Percentiles rank a stretch among this genome's conserved stretches.
Evolutionary conservation across 2,329 filamentous ascomycete species (phyloP).

Genomic region (Monilinia vaccinii-corymbosi): DNA sequence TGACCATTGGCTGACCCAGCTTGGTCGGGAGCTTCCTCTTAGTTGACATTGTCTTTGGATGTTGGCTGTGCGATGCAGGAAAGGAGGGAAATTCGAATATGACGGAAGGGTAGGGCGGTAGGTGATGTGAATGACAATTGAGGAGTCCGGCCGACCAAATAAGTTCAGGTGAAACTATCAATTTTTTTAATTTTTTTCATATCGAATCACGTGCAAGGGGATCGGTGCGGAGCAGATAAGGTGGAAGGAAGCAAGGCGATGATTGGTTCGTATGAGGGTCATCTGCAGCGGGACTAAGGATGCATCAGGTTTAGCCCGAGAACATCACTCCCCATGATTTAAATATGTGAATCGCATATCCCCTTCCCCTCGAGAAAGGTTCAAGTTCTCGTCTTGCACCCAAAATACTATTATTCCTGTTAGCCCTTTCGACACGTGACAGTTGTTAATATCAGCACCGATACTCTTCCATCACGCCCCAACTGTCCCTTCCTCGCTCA

Average conservation of each 20-base stretch:
- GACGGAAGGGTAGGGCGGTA: neutral
- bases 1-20: conserved; percentile 47
- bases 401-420: no score
- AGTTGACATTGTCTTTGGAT: conserved; percentile 40
- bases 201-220: no score
- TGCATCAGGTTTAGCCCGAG: conserved; percentile 1
- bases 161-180: no score
- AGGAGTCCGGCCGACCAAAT: no score
- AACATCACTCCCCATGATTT: conserved; percentile 3
- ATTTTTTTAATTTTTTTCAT: no score
- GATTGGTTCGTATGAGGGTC: neutral
- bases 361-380: no score
- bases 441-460: no score
- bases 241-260: no score
- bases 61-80: neutral
- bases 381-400: conserved; percentile 11
- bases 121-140: neutral
- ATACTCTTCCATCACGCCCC: no score
- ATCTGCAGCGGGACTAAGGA: neutral
- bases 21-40: conserved; percentile 51
- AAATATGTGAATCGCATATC: conserved; percentile 8
- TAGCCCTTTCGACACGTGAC: no score
- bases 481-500: no score
- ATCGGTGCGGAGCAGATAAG: no score
- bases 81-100: neutral